Conservation (phyloP, 2,329 filamentous ascomycete species). For the Balansia obtecta region DNA sequence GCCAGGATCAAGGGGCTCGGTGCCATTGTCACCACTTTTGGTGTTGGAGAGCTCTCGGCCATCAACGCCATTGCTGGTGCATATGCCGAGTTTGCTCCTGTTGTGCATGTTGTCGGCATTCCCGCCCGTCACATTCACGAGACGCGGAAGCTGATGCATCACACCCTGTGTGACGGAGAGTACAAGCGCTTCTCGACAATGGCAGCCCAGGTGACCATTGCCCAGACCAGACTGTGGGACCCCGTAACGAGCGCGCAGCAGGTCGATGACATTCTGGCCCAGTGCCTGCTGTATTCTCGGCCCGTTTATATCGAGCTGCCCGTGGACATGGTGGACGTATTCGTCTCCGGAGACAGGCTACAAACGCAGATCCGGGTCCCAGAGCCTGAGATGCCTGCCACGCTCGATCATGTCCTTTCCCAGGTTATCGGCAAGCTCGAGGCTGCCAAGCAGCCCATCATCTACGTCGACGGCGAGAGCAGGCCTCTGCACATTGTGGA, state of each 20-base stretch:
- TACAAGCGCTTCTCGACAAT: conserved; percentile 38
- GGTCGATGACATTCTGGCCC: conserved; percentile 19
- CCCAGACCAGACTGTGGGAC: conserved; percentile 31
- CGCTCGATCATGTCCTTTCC: conserved; percentile 18
- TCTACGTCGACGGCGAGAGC: conserved; percentile 40
- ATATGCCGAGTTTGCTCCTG: conserved; percentile 41
- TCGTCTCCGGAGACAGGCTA: conserved; percentile 21
- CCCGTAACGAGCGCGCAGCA: conserved; percentile 30
- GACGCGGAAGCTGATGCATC: conserved; percentile 32
- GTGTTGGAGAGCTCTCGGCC: conserved; percentile 44
- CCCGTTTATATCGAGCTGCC: conserved; percentile 46
- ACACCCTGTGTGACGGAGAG: conserved; percentile 43
- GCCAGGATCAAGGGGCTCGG: conserved; percentile 37
- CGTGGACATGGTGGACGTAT: conserved; percentile 33
- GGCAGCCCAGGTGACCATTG: conserved; percentile 34
- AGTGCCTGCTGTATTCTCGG: conserved; percentile 38
- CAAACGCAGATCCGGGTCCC: conserved; percentile 2
- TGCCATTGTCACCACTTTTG: conserved; percentile 45
- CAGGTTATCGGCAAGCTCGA: conserved; percentile 29
- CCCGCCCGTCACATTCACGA: conserved; percentile 32
- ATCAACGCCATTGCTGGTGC: conserved; percentile 47
- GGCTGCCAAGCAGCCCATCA: conserved; percentile 31
- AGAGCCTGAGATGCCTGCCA: conserved; percentile 3
- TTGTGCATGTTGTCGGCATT: conserved; percentile 46
- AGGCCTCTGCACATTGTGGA: conserved; percentile 27